Evolutionary conservation across 2,329 filamentous ascomycete genomes (phyloP).

Genomic region (Aaosphaeria pasadenensis): DNA sequence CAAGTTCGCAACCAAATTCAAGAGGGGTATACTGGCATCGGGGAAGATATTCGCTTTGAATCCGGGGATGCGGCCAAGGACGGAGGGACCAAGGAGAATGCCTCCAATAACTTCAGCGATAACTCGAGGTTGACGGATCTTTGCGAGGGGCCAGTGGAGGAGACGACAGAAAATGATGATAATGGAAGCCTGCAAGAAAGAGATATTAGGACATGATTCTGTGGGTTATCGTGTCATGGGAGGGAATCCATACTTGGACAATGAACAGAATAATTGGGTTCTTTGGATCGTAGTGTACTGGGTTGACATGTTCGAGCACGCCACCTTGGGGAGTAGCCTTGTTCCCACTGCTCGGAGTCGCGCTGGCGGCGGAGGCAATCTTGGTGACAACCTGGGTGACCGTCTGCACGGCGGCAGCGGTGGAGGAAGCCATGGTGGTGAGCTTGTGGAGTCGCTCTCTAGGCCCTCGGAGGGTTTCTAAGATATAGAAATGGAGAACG

Average conservation of each 20-base stretch:
- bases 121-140: slow-evolving; percentile 72
- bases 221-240: background rate
- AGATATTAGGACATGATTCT: background rate
- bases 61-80: slow-evolving; percentile 77
- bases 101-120: slow-evolving; percentile 79
- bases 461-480: background rate
- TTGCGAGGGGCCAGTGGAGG: slow-evolving; percentile 70
- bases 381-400: slow-evolving; percentile 6
- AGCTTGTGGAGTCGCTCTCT: background rate
- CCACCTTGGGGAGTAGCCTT: slow-evolving; percentile 58
- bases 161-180: slow-evolving; percentile 71
- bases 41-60: slow-evolving; percentile 76
- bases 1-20: slow-evolving; percentile 68
- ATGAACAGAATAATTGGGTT: slow-evolving; percentile 76
- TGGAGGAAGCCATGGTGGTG: slow-evolving; percentile 6
- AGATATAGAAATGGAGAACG: too few species aligned
- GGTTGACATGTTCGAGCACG: slow-evolving; percentile 69
- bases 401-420: slow-evolving; percentile 2
- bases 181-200: slow-evolving; percentile 55
- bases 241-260: slow-evolving; percentile 57
- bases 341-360: slow-evolving; percentile 9
- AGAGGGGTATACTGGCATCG: slow-evolving; percentile 63
- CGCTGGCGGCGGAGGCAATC: slow-evolving; percentile 13
- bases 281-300: slow-evolving; percentile 64
- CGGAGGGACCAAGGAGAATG: slow-evolving; percentile 77